Evolutionary conservation across 805 yeast species (phyloP), one percentile per base, ranked within the genome.

Genomic region (Gaillardinia entomophila): DNA sequence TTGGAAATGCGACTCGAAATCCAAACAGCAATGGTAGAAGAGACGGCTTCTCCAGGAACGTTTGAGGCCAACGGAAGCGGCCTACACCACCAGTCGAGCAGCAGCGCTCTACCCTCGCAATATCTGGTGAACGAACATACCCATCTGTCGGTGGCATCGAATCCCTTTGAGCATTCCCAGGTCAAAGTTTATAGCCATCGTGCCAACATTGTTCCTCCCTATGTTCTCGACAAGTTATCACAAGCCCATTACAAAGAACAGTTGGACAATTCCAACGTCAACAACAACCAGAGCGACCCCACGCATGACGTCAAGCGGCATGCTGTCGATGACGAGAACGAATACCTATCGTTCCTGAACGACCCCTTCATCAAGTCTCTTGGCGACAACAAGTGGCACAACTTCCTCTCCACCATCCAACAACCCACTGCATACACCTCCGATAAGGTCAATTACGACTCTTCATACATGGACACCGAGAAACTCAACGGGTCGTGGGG

Each of bases 401-500:
- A 62, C 4, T 72, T 76, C 39, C 53, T 74, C n/a, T 46, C 55
- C 14, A 66, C 76, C 1, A 66, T 73, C 20, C 62, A 68, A 36
- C 55, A 64, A 20, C 73, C 75, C 2, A 60, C 62, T 5, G 57
- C 69, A 4, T 35, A 57, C 60, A 46, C 66, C 3, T 34, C 37
- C 13, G 66, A 53, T 27, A 36, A 46, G 19, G 35, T 57, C 12
- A 38, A 42, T 8, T 41, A 42, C 22, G 64, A 61, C 32, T 46
- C 49, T 13, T 37, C 50, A 12, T 48, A 48, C 27, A 44, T 40
- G 18, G 37, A 49, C n/a, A 71, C 69, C 34, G 53, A 77, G 32
- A 64, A 70, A 27, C 69, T 62, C 29, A 49, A 48, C 24, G 60
- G 71, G 1, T 59, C 68, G 14, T 84, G 92, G 92, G 79, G 79